Conservation (phyloP, 345 rosid species). For the Pistacia vera region DNA sequence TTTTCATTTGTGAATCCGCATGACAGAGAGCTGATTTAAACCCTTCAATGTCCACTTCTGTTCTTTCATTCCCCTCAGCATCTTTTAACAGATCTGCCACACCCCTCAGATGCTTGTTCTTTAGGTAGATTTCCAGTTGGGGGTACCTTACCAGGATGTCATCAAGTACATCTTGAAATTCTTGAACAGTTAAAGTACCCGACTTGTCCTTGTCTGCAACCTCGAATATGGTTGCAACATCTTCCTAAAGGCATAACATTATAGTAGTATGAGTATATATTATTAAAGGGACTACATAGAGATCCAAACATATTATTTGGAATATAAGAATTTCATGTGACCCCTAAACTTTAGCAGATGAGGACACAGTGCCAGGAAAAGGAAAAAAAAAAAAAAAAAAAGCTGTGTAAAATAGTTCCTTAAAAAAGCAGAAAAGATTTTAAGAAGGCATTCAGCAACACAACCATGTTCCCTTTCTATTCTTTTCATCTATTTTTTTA, state of each 20-base stretch:
- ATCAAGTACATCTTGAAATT: conserved; percentile 75
- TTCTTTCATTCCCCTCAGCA: conserved; percentile 57
- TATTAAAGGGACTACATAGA: not conserved
- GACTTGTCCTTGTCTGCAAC: conserved; percentile 91
- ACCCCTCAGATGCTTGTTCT: conserved; percentile 57
- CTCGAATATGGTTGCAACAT: conserved; percentile 63
- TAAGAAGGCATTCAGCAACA: not conserved
- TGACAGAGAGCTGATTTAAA: conserved; percentile 69
- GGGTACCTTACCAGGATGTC: conserved; percentile 84
- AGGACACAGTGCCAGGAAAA: not conserved
- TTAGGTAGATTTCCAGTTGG: conserved; percentile 73
- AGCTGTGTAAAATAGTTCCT: not conserved
- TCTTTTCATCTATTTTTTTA: not conserved
- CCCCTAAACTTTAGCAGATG: not conserved
- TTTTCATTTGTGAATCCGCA: conserved; percentile 81
- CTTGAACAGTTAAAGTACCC: conserved; percentile 66
- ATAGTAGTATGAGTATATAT: not conserved
- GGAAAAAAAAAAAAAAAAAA: not conserved
- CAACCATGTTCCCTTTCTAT: not conserved
- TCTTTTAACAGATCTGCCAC: conserved; percentile 69
- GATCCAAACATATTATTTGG: not conserved
- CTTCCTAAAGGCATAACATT: conserved; percentile 54
- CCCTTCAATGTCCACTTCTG: conserved; percentile 75
- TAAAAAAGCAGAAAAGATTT: not conserved
- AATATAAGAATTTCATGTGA: not conserved